phyloP scores from a whole-genome alignment of 2,329 filamentous ascomycete species.

The Aspergillus ibericus region DNA sequence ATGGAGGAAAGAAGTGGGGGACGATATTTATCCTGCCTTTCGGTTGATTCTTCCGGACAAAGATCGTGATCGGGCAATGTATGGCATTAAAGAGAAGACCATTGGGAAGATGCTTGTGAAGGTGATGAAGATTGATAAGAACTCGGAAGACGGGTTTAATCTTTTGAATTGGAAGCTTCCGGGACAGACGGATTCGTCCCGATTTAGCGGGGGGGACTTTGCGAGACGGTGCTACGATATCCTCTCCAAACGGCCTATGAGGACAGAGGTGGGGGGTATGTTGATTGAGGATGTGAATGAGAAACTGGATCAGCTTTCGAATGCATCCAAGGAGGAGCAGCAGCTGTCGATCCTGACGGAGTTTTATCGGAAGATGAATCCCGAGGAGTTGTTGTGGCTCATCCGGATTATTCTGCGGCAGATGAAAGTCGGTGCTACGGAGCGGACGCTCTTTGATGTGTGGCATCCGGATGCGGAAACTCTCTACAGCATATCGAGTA shows the following conservation, averaged over 20 bases:
- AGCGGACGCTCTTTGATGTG: slow-evolving; percentile 80
- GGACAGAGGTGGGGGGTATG: slow-evolving; percentile 72
- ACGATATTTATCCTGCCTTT: slow-evolving; percentile 91
- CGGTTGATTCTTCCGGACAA: slow-evolving; percentile 90
- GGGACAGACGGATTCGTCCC: slow-evolving; percentile 61
- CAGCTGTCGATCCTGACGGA: slow-evolving; percentile 77
- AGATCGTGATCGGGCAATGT: slow-evolving; percentile 87
- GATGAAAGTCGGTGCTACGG: slow-evolving; percentile 74
- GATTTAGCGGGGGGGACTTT: slow-evolving; percentile 79
- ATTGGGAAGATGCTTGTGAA: slow-evolving; percentile 91
- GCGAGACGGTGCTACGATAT: slow-evolving; percentile 85
- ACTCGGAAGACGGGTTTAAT: slow-evolving; percentile 83
- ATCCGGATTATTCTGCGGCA: slow-evolving; percentile 88
- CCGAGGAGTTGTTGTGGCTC: slow-evolving; percentile 90
- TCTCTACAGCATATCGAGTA: slow-evolving; percentile 88
- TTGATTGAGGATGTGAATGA: slow-evolving; percentile 87
- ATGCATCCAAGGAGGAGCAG: slow-evolving; percentile 75
- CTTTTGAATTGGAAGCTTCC: slow-evolving; percentile 92
- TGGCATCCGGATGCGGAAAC: slow-evolving; percentile 78
- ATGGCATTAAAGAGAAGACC: slow-evolving; percentile 87
- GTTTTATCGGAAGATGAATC: slow-evolving; percentile 89
- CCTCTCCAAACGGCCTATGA: slow-evolving; percentile 77
- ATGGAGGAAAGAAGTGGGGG: slow-evolving; percentile 85
- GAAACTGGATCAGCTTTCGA: slow-evolving; percentile 74
- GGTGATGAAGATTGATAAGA: slow-evolving; percentile 85